phyloP scores from a whole-genome alignment of 2,329 filamentous ascomycete genomes.

The Alternaria novae-zelandiae region DNA sequence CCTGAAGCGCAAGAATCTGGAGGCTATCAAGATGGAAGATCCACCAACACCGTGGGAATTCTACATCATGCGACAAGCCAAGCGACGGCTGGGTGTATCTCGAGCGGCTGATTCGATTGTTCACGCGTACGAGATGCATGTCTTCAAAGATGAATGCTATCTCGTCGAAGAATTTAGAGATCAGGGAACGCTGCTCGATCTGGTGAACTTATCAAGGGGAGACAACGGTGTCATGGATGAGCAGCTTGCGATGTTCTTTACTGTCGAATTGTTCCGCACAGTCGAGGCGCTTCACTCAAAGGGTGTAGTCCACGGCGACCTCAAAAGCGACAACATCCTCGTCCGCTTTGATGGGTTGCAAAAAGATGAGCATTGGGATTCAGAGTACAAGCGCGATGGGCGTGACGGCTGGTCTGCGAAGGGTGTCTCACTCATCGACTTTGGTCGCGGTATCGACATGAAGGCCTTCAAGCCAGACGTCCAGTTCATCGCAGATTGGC shows the following conservation, averaged over 20 bases:
- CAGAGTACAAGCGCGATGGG: slow-evolving; percentile 76
- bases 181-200: slow-evolving; percentile 91
- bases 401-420: slow-evolving; percentile 78
- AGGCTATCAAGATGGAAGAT: slow-evolving; percentile 94
- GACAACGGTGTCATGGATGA: slow-evolving; percentile 86
- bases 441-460: slow-evolving; percentile 95
- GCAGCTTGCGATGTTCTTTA: slow-evolving; percentile 91
- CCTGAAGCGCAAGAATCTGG: slow-evolving; percentile 65
- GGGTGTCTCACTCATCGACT: slow-evolving; percentile 89
- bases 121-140: slow-evolving; percentile 85
- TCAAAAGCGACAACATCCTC: slow-evolving; percentile 95
- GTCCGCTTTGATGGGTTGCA: slow-evolving; percentile 72
- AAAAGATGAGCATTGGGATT: slow-evolving; percentile 57
- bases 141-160: slow-evolving; percentile 89
- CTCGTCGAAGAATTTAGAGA: slow-evolving; percentile 85
- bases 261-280: slow-evolving; percentile 87
- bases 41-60: slow-evolving; percentile 94
- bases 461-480: slow-evolving; percentile 76
- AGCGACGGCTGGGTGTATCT: slow-evolving; percentile 73
- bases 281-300: slow-evolving; percentile 84
- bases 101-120: slow-evolving; percentile 80
- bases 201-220: slow-evolving; percentile 83
- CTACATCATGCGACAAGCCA: slow-evolving; percentile 86
- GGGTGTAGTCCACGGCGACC: slow-evolving; percentile 85
- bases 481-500: slow-evolving; percentile 95